Evolutionary conservation across 2,329 filamentous ascomycete genomes (phyloP).

Genomic region (Aspergillus niger): DNA sequence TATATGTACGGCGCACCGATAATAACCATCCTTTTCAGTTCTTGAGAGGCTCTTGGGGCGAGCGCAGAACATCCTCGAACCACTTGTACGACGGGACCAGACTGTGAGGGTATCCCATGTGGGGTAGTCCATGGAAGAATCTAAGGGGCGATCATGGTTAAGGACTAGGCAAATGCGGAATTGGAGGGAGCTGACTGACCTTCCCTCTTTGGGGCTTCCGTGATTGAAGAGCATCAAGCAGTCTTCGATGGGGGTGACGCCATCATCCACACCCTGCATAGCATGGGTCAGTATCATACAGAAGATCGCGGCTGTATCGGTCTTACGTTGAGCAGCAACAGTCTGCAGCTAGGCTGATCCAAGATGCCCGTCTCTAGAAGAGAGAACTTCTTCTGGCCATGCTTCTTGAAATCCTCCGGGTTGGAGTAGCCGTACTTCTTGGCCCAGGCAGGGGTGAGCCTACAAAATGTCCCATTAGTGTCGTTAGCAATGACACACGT

Average conservation of each 20-base stretch:
- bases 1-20: too few relatives aligned
- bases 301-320: neutral
- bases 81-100: slow-evolving; percentile 42
- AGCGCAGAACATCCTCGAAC: slow-evolving; percentile 35
- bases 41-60: slow-evolving; percentile 21
- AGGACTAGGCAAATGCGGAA: too few relatives aligned
- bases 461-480: neutral
- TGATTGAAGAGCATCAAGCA: slow-evolving; percentile 66
- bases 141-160: slow-evolving; percentile 15
- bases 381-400: slow-evolving; percentile 63
- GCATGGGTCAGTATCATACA: slow-evolving; percentile 1
- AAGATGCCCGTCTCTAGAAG: slow-evolving; percentile 62
- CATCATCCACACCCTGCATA: slow-evolving; percentile 60
- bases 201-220: slow-evolving; percentile 65
- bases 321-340: slow-evolving; percentile 63
- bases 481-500: too few relatives aligned
- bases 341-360: slow-evolving; percentile 56
- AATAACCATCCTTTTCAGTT: slow-evolving; percentile 17
- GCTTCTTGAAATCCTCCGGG: slow-evolving; percentile 57
- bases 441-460: slow-evolving; percentile 54
- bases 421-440: slow-evolving; percentile 64
- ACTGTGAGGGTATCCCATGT: slow-evolving; percentile 66
- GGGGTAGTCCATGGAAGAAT: slow-evolving; percentile 61
- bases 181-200: slow-evolving; percentile 37
- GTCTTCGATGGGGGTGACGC: slow-evolving; percentile 69